Percentiles rank a stretch among this genome's conserved stretches.
phyloP scores from a whole-genome alignment of 345 rosid species.

The Pistacia integerrima region DNA sequence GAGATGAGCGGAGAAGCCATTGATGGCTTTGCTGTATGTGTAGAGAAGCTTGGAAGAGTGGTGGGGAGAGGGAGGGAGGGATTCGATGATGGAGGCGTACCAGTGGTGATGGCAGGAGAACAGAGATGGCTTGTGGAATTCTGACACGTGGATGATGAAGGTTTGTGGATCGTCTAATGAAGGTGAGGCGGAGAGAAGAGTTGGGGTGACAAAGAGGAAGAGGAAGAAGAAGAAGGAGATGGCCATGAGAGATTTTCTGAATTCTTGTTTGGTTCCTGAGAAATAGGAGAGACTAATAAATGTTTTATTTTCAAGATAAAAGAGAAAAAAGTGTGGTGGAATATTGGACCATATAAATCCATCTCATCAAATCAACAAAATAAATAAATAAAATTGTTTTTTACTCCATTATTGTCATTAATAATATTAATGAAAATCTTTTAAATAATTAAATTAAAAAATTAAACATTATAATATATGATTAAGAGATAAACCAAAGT shows the following conservation, averaged over 20 bases:
- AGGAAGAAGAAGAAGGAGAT: conserved; percentile 31
- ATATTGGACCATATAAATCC: conserved; percentile 1
- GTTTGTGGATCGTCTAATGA: conserved; percentile 36
- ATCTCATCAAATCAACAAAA: conserved; percentile 7
- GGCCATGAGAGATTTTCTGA: conserved; percentile 16
- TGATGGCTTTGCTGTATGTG: conserved; percentile 57
- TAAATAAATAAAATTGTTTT: too few species aligned
- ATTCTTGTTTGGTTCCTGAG: conserved; percentile 14
- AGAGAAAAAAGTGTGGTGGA: too few species aligned
- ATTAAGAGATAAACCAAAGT: too few species aligned
- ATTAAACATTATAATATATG: too few species aligned
- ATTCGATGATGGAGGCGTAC: conserved; percentile 60
- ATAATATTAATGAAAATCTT: too few species aligned
- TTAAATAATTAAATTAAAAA: too few species aligned
- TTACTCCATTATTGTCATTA: too few species aligned
- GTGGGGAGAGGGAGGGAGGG: conserved; percentile 59
- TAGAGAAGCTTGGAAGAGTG: conserved; percentile 59
- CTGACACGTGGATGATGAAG: conserved; percentile 63
- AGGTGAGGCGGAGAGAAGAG: conserved; percentile 8
- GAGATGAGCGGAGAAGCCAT: conserved; percentile 77
- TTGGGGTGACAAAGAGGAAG: conserved; percentile 22
- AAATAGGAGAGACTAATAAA: conserved; percentile 5
- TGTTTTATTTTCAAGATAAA: too few species aligned
- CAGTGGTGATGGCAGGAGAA: conserved; percentile 64
- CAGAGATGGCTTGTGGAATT: conserved; percentile 63